Percentiles rank a stretch among this genome's conserved stretches.
phyloP scores from a whole-genome alignment of 768 basidiomycete genomes.

The Leccinum boreale region DNA sequence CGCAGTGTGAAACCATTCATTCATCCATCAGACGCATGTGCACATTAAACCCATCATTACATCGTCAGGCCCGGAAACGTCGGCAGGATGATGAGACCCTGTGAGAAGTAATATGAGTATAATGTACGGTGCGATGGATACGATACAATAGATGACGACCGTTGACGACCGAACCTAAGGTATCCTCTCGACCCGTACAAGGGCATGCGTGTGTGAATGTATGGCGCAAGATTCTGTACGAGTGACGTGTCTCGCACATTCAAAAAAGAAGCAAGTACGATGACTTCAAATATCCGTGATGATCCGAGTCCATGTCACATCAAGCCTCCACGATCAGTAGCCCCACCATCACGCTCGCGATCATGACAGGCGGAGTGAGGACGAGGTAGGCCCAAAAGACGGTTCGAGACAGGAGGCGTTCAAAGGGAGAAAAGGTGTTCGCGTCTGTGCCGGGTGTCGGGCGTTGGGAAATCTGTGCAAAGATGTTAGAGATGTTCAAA shows the following conservation, averaged over 20 bases:
- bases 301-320: neutral
- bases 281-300: neutral
- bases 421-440: constrained; percentile 47
- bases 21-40: neutral
- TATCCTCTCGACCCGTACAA: neutral
- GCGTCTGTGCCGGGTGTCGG: neutral
- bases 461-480: constrained; percentile 22
- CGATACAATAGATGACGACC: neutral
- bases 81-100: neutral
- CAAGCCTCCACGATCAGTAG: constrained; percentile 53
- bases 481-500: neutral
- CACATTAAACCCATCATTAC: neutral
- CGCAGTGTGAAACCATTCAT: no score
- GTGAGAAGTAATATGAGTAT: neutral
- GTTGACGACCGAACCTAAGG: neutral
- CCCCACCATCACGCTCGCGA: constrained; percentile 73
- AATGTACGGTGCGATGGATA: neutral
- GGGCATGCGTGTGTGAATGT: neutral
- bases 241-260: neutral
- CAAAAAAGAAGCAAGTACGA: neutral
- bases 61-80: neutral
- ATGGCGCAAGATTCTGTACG: neutral
- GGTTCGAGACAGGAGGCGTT: constrained; percentile 84
- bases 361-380: constrained; percentile 82
- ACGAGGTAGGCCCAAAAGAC: constrained; percentile 93